Base-by-base conservation (phyloP, 495 filamentous ascomycete species). In the Penicillium roqueforti region DNA sequence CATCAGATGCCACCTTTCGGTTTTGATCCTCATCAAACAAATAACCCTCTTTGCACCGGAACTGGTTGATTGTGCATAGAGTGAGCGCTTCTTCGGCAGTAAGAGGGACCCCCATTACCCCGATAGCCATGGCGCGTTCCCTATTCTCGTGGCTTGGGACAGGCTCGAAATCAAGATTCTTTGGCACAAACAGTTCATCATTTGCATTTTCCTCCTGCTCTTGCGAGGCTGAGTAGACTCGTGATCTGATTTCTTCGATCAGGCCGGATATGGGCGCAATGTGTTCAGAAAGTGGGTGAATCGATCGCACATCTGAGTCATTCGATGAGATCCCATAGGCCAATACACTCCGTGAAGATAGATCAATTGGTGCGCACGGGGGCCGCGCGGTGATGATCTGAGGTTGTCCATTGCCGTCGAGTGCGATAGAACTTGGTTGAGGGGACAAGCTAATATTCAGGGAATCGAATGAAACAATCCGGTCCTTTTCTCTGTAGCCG, bases 391-490 rank as follows among this genome's bases (percentile, higher is more conserved):
- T 78, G n/a, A 76, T 57, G 20, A 91, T 80, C 14, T 83, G 83
- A 41, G 91, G 77, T 3, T 74, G 67, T n/a, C 87, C 84, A 63
- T 83, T 83, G 5, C 83, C 84, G 41, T 85, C 79, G 14, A 92
- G 70, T 5, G 85, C 83, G 55, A 95, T 72, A 31, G 83, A 77
- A 43, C 83, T 81, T 19, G 87, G 83, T 44, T 84, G 84, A 38
- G 84, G 70, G 8, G 80, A 71, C 2, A 77, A 41, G 71, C 80
- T 84, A 70, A 76, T 80, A 63, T 61, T 88, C 49, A 95, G 76
- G 76, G 90, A 95, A 62, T 97, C 92, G 66, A 95, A 96, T 1
- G 87, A 87, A 0, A 93, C 86, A 28, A 96, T 82, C 14, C 85
- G 80, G 38, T 86, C 78, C 9, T 80, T 74, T 69, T 84, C 72